Base-by-base conservation (phyloP, 2,329 filamentous ascomycete genomes). In the Neofusicoccum laricinum region DNA sequence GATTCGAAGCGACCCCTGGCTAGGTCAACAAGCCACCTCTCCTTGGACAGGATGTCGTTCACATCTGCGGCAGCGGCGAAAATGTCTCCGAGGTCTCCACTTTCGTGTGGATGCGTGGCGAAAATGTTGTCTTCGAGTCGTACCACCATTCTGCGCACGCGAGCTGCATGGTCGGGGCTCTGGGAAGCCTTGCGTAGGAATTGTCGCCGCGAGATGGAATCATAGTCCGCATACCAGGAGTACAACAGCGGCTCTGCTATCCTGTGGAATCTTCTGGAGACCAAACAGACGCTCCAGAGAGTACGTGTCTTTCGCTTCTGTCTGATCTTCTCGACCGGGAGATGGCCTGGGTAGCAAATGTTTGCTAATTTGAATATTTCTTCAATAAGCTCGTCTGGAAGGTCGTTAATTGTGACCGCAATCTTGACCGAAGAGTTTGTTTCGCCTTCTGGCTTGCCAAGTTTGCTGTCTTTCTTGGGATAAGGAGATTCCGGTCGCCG, bases 1-100 rank as follows among this genome's bases (percentile, higher is more conserved):
- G 53, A 30, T 40, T 58, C 53, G 38, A 43, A 45, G 11, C 53
- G 53, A 5, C 53, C 53, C 4, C 21, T 36, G 21, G 53, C 53
- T 11, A 58, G 5, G n/a, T 58, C 53, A 4, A 45, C 53, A 10
- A 58, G 40, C 53, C 53, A 58, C 21, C 40, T 40, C 53, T 58
- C 53, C 15, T 58, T 58, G 38, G 53, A 58, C 25, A 58, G 21
- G 10, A 58, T 58, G 38, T 58, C 53, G 38, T 58, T 34, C 17
- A 58, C 53, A 10, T 45, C 38, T 17, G 53, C 38, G 3, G 53
- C 53, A 21, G 53, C 53, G 4, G 53, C 53, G 25, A 58, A 58
- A 19, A 58, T 43, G 15, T 43, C 38, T 19, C 19, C 53, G 25
- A 45, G 15, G 38, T 58, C 53, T 25, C 53, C 53, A 15, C 34